Evolutionary conservation across 768 basidiomycete species (phyloP), one percentile per base, ranked within the genome.

Genomic region (Russula olivacea): DNA sequence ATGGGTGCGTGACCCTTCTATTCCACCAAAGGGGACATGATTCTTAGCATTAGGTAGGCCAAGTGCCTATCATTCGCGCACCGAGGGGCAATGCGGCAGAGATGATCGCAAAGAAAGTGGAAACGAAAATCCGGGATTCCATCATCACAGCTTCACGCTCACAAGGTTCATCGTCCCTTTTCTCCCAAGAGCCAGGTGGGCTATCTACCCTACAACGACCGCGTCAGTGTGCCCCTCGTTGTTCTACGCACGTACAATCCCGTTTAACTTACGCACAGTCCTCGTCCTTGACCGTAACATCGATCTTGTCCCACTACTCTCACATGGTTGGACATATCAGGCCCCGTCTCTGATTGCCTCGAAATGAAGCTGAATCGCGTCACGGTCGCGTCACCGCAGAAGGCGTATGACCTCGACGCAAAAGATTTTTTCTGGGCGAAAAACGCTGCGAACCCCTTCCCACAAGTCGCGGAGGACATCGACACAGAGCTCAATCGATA

Each of bases 341-440:
- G 93, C 97, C 83, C 98, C 30, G 90, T 98, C 1, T 97, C 96
- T 30, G 97, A 99, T 72, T 98, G 97, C 68, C 84, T 99, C 38
- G 90, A 96, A 61, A 95, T 99, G 80, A 95, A 91, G 74, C n/a
- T n/a, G n/a, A n/a, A n/a, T n/a, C n/a, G n/a, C n/a, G n/a, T n/a
- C n/a, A n/a, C n/a, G n/a, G n/a, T 99, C 36, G 80, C 85, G 1
- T 81, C 82, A 56, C 81, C 88, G 58, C 81, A 82, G 66, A 83
- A 88, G 75, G 87, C 91, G 0, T 98, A 98, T 69, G 97, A 99
- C 75, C 85, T 99, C 38, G 97, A 98, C 74, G 87, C 92, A 23
- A 98, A 96, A 70, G 97, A 99, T 74, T 99, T 97, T 76, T 99
- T 99, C 79, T 99, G 97, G 97, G 89, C 87, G 2, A 93, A 91